phyloP scores from a whole-genome alignment of 2,329 filamentous ascomycete species.

The Ambrosiella xylebori region DNA sequence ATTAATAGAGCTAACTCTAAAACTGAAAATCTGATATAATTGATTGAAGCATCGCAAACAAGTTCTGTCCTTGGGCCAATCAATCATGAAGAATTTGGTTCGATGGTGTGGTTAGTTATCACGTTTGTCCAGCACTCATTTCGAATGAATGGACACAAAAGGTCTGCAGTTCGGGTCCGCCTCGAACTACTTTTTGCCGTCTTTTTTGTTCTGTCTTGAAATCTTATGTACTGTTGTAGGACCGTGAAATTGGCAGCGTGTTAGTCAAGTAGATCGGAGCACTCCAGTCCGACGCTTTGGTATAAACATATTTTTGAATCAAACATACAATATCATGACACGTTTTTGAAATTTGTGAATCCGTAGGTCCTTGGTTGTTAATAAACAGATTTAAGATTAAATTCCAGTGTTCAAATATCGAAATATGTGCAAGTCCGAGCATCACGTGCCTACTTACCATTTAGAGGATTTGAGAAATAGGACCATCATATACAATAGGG shows the following conservation, averaged over 20 bases:
- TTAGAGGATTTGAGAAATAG: too few relatives aligned
- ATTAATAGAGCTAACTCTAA: too few relatives aligned
- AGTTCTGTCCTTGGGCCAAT: background rate
- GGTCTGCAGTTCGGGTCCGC: conserved; percentile 11
- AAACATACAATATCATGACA: background rate
- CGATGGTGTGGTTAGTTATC: conserved; percentile 12
- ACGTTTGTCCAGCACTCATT: conserved; percentile 10
- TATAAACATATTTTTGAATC: background rate
- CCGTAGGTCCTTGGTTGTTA: too few relatives aligned
- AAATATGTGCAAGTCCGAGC: background rate
- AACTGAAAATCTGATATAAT: background rate
- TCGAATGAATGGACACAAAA: conserved; percentile 7
- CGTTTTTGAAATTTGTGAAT: too few relatives aligned
- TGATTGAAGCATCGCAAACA: too few relatives aligned
- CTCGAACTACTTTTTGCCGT: conserved; percentile 6
- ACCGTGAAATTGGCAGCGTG: background rate
- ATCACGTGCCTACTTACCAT: background rate
- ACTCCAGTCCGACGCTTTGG: background rate
- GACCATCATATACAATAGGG: background rate
- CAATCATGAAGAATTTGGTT: background rate
- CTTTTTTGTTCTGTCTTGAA: background rate
- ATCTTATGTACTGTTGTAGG: background rate
- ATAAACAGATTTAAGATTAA: background rate
- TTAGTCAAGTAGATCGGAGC: background rate
- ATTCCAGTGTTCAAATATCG: background rate